Evolutionary conservation across 2,329 filamentous ascomycete species (phyloP).

Genomic region (Ophiocordyceps robertsii): DNA sequence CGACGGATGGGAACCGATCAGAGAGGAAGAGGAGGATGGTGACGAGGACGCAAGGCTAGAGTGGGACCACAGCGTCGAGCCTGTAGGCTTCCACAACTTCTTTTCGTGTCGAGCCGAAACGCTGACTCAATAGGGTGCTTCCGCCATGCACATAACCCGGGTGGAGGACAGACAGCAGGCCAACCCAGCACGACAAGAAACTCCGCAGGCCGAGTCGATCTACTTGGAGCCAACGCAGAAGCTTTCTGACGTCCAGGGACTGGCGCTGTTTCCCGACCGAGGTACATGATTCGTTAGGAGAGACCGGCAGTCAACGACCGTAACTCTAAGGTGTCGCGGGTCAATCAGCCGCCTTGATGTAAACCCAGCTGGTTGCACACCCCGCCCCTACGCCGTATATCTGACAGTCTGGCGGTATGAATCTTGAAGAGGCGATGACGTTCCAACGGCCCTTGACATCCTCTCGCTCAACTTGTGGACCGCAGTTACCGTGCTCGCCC

Average conservation of each 20-base stretch:
- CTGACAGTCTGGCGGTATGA: conserved; percentile 33
- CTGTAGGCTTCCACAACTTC: conserved; percentile 29
- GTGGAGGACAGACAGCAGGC: conserved; percentile 13
- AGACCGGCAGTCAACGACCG: background rate
- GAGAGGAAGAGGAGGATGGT: conserved; percentile 44
- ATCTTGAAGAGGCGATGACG: conserved; percentile 45
- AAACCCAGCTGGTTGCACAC: conserved; percentile 80
- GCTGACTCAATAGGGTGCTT: conserved; percentile 27
- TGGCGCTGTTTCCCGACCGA: conserved; percentile 28
- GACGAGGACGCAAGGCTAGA: conserved; percentile 55
- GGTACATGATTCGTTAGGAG: background rate
- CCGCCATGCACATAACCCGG: conserved; percentile 29
- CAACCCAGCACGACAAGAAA: conserved; percentile 8
- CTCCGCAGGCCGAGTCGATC: conserved; percentile 12
- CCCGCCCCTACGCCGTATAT: conserved; percentile 63
- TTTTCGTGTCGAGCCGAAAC: conserved; percentile 1
- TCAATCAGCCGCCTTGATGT: conserved; percentile 18
- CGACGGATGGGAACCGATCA: conserved; percentile 61
- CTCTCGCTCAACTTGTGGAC: conserved; percentile 47
- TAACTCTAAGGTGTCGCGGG: background rate
- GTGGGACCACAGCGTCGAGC: conserved; percentile 58
- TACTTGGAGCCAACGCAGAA: conserved; percentile 59
- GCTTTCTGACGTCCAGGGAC: conserved; percentile 49
- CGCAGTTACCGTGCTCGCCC: conserved; percentile 97
- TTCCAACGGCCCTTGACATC: conserved; percentile 60